Evolutionary conservation across 306 rosid genomes (phyloP), one percentile per base, ranked within the genome.

Genomic region (Arachis stenosperma): DNA sequence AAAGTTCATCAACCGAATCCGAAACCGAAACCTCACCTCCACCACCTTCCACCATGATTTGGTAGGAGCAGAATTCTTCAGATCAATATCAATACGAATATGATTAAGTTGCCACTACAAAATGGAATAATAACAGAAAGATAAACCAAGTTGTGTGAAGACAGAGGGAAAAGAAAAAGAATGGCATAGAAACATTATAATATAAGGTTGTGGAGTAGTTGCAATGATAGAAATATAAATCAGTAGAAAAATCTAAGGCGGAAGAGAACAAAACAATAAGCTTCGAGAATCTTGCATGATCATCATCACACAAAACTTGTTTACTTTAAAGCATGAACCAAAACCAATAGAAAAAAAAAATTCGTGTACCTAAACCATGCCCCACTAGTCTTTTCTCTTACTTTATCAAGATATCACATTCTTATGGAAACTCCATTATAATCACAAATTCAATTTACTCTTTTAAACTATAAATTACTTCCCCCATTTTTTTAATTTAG

Each of bases 31-130:
- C 87, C 70, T 65, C 81, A 39, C 73, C 68, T 55, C 79, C 73
- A 14, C 27, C 70, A 36, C 86, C 88, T 69, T 87, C 96, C 73
- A 82, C 97, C 98, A 93, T 93, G 86, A 81, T 84, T 36, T 29
- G 74, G 77, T 61, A 63, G 54, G 54, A 29, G 12, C 39, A 40
- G 59, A 83, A 85, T 33, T 33, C 3, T 33, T 33, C 37, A 33
- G 37, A 33, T 22, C 27, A 22, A 22, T 22, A 22, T 22, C 27
- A 22, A 22, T 22, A 33, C 37, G 3, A 2, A 33, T 2, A 33
- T 33, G 37, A 33, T 33, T 33, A 70, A 7, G 61, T 17, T 58
- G 73, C 85, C 69, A 75, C 55, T 62, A 60, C 80, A 75, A 75
- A 69, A 80, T 73, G 75, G 74, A 77, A 65, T 42, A 65, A 13